Evolutionary conservation across 495 filamentous ascomycete species (phyloP).

Genomic region (Echria macrotheca): DNA sequence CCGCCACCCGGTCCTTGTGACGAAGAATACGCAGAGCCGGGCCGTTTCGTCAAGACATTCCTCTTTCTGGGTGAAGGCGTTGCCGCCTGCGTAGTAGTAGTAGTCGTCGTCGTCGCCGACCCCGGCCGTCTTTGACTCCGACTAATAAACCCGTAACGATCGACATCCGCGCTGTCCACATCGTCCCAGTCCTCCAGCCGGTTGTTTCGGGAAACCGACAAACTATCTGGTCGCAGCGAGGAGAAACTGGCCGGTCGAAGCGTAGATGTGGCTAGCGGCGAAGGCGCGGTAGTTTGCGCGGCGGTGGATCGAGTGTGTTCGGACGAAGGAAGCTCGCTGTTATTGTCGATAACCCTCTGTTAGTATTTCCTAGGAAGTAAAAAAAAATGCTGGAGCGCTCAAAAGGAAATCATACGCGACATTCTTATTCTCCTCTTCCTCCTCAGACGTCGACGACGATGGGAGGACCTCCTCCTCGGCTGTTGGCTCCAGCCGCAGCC

Average conservation of each 20-base stretch:
- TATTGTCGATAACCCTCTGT: no score
- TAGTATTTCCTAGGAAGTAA: no score
- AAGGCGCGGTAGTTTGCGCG: constrained; percentile 14
- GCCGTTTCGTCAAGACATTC: constrained; percentile 37
- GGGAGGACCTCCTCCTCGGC: no score
- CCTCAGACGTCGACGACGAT: constrained; percentile 43
- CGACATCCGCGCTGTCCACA: constrained; percentile 77
- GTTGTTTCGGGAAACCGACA: constrained; percentile 30
- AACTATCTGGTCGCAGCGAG: constrained; percentile 38
- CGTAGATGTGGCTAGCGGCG: constrained; percentile 18
- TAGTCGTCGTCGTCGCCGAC: constrained; percentile 32
- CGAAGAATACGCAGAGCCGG: constrained; percentile 32
- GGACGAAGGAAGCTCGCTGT: no score
- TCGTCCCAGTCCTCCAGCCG: constrained; percentile 94
- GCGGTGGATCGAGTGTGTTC: constrained; percentile 15
- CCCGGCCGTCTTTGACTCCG: constrained; percentile 35
- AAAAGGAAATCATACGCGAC: constrained; percentile 49
- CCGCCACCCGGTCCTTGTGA: constrained; percentile 32
- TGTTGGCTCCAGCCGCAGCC: constrained; percentile 38
- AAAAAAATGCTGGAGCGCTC: constrained; percentile 32
- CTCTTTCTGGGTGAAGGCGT: constrained; percentile 31
- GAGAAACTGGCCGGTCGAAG: constrained; percentile 36
- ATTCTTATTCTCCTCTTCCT: constrained; percentile 48
- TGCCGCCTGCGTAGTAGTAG: constrained; percentile 20
- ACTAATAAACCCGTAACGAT: constrained; percentile 91